Evolutionary conservation across 805 yeast species (phyloP), one percentile per base, ranked within the genome.

Genomic region (Candida chilensis): DNA sequence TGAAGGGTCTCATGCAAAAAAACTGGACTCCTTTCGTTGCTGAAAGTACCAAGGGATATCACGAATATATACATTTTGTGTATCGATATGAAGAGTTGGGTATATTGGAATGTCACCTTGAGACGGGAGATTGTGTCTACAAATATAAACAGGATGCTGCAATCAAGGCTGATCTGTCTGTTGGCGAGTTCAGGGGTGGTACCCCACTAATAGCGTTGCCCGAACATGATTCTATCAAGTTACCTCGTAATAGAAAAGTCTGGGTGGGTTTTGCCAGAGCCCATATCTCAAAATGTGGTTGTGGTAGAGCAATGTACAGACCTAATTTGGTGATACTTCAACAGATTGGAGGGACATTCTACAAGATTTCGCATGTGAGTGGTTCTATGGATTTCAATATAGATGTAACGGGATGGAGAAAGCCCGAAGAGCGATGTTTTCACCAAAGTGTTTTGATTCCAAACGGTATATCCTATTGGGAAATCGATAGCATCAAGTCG

Each of bases 191-290:
- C 14, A 27, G 30, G 14, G 30, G 30, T 11, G 30, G 30, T 5
- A 27, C 30, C 5, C 24, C 20, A 13, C 10, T 27, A n/a, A 18
- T 27, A 7, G 24, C 20, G n/a, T 7, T 27, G 5, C 16, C 20
- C 5, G 5, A 38, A 37, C 4, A 22, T 27, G 12, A 37, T 37
- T 28, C 41, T 15, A 45, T 39, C 44, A 44, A 5, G 45, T 39
- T 20, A 19, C 41, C 20, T n/a, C n/a, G n/a, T 16, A 48, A 47
- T 16, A 41, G 64, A 24, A 66, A 65, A 36, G 47, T 68, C 31
- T 68, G 70, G 65, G 47, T 65, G 17, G 71, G 69, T 1, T 63
- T 67, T 42, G 66, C 65, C 2, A 53, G 69, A 36, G 59, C 69
- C 4, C 68, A 62, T 37, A 35, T 65, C 13, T 48, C 50, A 31